phyloP scores from a whole-genome alignment of 306 rosid genomes.

The Prunus salicina region DNA sequence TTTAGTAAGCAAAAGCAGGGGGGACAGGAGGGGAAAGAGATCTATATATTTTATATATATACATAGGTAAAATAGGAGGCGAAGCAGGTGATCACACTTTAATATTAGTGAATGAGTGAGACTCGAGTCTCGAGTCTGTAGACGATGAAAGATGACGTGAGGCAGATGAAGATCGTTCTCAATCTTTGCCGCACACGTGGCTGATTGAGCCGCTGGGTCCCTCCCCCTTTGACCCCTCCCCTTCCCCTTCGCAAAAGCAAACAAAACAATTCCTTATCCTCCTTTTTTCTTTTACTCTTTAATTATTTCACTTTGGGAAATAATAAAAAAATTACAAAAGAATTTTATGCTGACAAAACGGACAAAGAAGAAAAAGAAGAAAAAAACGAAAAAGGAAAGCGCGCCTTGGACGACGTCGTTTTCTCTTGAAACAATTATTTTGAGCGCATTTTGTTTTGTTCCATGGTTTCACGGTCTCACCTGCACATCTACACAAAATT shows the following conservation, averaged over 20 bases:
- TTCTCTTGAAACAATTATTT: too few relatives aligned
- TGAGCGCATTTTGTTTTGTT: too few relatives aligned
- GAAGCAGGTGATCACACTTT: constrained; percentile 20
- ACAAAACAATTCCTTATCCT: too few relatives aligned
- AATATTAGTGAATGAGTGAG: not conserved
- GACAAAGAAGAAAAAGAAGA: too few relatives aligned
- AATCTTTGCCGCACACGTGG: constrained; percentile 21
- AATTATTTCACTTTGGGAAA: too few relatives aligned
- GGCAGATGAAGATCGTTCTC: not conserved
- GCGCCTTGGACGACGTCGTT: too few relatives aligned
- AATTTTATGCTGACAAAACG: too few relatives aligned
- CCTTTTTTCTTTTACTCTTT: too few relatives aligned
- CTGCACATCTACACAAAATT: not conserved
- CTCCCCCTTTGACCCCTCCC: too few relatives aligned
- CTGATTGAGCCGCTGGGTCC: not conserved
- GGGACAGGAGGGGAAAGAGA: not conserved
- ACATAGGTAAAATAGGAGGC: not conserved
- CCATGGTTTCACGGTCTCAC: not conserved
- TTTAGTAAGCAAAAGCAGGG: constrained; percentile 50
- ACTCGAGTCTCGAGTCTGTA: not conserved
- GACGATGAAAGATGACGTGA: not conserved
- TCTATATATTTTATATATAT: not conserved
- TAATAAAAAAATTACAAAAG: too few relatives aligned
- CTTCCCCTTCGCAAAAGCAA: too few relatives aligned
- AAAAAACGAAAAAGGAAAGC: too few relatives aligned